Base-by-base conservation (phyloP, 169 alveolate genomes). In the Plasmodium vinckei region DNA sequence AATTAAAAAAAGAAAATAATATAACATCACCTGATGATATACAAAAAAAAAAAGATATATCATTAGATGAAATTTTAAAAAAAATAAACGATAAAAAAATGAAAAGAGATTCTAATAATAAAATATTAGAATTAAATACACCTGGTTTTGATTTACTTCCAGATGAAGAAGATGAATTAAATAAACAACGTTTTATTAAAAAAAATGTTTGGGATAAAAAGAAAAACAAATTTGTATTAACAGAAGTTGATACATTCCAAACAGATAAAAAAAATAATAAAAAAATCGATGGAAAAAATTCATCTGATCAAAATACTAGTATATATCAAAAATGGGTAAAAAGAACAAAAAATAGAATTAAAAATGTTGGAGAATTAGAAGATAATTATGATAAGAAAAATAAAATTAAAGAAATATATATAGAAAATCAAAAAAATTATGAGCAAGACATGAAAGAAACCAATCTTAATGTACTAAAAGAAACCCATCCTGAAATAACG, bases 351-450 rank as follows among this genome's bases (percentile, higher is more conserved):
- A 72, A 88, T 17, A 60, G 92, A 73, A 92, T 92, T 12, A 92
- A 92, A 70, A 68, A 69, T 77, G 87, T 92, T 21, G 94, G 94
- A n/a, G 94, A 92, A 65, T 39, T 92, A 51, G 94, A 92, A 70
- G 94, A 92, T 42, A 59, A 19, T 23, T 44, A 59, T 15, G 39
- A 57, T 4, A 19, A 33, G 17, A 88, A 21, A 42, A 6, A 13
- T 3, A 25, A 19, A 7, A 61, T 9, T 5, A 59, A 67, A 15
- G 5, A 57, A 1, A 17, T 2, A 7, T 23, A 17, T 17, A 21
- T 27, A 0, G 9, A 10, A 39, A 63, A 23, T 0, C 13, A 21
- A 44, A 65, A 23, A 25, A 88, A 44, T n/a, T 13, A 1, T 15
- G 79, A 69, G 23, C 12, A 6, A 2, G 23, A 82, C 1, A 65